phyloP scores from a whole-genome alignment of 1,284 basidiomycete species.

The Moesziomyces sp. region DNA sequence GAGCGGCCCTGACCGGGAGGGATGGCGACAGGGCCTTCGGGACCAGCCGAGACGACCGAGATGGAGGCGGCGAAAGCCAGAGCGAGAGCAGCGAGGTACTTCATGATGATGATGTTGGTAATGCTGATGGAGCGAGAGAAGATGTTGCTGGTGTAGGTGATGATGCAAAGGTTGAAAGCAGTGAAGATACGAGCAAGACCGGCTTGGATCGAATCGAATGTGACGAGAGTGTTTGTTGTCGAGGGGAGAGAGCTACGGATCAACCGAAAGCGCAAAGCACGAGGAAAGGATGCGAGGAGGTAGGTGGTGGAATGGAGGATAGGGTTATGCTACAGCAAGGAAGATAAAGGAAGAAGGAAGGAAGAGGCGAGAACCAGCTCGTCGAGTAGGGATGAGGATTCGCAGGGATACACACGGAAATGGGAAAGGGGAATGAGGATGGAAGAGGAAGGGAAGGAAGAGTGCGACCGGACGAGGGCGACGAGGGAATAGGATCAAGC shows the following conservation, averaged over 20 bases:
- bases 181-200: constrained; percentile 16
- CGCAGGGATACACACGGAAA: constrained; percentile 23
- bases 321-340: constrained; percentile 1
- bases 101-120: constrained; percentile 28
- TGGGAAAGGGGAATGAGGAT: constrained; percentile 7
- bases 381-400: constrained; percentile 18
- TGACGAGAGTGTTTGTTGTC: background rate
- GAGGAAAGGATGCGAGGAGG: background rate
- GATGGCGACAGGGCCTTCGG: constrained; percentile 25
- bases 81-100: constrained; percentile 49
- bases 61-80: constrained; percentile 42
- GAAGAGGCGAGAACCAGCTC: constrained; percentile 39
- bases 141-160: background rate
- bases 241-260: constrained; percentile 19
- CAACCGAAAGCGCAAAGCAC: constrained; percentile 22
- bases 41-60: constrained; percentile 25
- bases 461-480: background rate
- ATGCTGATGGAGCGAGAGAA: constrained; percentile 1
- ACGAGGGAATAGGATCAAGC: background rate
- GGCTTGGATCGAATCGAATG: constrained; percentile 17
- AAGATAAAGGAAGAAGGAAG: constrained; percentile 1
- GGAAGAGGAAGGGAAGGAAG: constrained; percentile 13
- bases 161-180: background rate
- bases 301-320: constrained; percentile 11
- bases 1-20: constrained; percentile 47